phyloP scores from a whole-genome alignment of 2,329 filamentous ascomycete genomes.

The Epichloe typhina region DNA sequence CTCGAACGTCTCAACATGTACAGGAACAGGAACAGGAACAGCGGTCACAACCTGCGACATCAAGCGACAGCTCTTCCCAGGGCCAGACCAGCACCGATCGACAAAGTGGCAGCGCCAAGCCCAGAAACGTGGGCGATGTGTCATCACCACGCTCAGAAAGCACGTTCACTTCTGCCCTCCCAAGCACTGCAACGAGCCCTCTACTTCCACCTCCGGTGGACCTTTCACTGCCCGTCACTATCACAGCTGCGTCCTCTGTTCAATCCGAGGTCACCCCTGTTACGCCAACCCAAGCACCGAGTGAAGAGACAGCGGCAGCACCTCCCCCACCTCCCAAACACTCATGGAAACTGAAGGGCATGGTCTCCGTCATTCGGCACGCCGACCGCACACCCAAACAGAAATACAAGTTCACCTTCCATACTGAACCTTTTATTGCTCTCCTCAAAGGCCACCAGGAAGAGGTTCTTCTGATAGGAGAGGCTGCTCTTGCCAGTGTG shows the following conservation, averaged over 20 bases:
- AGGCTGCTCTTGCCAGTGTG: constrained; percentile 78
- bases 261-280: constrained; percentile 18
- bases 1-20: constrained; percentile 17
- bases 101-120: constrained; percentile 12
- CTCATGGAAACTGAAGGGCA: constrained; percentile 95
- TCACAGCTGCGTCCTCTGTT: constrained; percentile 25
- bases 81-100: constrained; percentile 8
- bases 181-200: constrained; percentile 24
- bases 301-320: constrained; percentile 32
- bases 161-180: constrained; percentile 18
- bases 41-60: constrained; percentile 9
- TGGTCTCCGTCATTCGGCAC: constrained; percentile 91
- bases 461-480: constrained; percentile 86
- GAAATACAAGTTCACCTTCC: constrained; percentile 99
- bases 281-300: constrained; percentile 7
- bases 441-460: constrained; percentile 91
- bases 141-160: constrained; percentile 21
- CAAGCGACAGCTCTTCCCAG: constrained; percentile 17
- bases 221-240: constrained; percentile 12
- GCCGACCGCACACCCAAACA: constrained; percentile 97
- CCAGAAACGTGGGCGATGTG: constrained; percentile 14
- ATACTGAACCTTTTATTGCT: constrained; percentile 90
- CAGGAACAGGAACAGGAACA: constrained; percentile 25
- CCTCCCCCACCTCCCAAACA: constrained; percentile 72
- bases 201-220: constrained; percentile 21